phyloP scores from a whole-genome alignment of 2,329 filamentous ascomycete genomes.

The Cadophora gregata region DNA sequence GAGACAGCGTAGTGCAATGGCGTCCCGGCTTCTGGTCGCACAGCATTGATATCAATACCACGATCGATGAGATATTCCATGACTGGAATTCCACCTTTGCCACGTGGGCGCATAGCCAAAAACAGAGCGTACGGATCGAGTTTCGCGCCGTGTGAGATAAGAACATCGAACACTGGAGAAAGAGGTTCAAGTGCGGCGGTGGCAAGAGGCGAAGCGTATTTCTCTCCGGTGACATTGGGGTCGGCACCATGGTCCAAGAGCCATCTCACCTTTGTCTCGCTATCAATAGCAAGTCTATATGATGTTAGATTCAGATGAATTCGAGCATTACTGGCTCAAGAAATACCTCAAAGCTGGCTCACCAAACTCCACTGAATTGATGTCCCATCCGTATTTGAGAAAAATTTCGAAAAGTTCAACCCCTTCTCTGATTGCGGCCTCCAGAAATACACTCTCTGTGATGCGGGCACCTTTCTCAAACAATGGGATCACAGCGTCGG shows the following conservation, averaged over 20 bases:
- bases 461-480: not conserved
- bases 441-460: not conserved
- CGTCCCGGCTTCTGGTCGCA: not conserved
- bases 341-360: slow-evolving; percentile 5
- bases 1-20: slow-evolving; percentile 14
- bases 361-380: slow-evolving; percentile 17
- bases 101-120: slow-evolving; percentile 6
- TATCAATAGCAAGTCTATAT: not conserved
- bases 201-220: slow-evolving; percentile 3
- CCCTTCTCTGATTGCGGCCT: not conserved
- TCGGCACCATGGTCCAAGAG: slow-evolving; percentile 19
- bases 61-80: slow-evolving; percentile 7
- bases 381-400: slow-evolving; percentile 10
- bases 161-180: not conserved
- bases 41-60: slow-evolving; percentile 7
- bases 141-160: not conserved
- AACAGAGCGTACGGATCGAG: not conserved
- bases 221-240: not conserved
- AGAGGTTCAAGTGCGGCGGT: slow-evolving; percentile 12
- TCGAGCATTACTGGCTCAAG: not conserved
- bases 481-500: not conserved
- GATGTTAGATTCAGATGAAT: not conserved
- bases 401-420: not conserved
- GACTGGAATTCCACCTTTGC: slow-evolving; percentile 6
- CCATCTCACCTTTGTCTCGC: not conserved